Evolutionary conservation across 2,329 filamentous ascomycete genomes (phyloP), one percentile per base, ranked within the genome.

Genomic region (Sclerotinia sclerotiorum): DNA sequence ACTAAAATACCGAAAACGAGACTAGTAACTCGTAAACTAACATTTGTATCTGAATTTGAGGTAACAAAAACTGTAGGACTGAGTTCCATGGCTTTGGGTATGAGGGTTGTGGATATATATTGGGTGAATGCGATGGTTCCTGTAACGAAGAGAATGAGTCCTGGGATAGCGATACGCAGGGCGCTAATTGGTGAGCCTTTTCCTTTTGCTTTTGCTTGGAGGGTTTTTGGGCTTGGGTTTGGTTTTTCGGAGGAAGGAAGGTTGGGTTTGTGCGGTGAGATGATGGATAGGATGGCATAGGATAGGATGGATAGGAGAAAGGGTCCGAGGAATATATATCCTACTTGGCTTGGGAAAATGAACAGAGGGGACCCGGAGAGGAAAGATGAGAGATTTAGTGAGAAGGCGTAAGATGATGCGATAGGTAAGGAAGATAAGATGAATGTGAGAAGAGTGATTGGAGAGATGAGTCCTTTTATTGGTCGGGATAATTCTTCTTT

Each of bases 391-490:
- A 87, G 74, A 0, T 81, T 82, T 29, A 78, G 74, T 0, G 80
- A 72, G 11, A 85, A 68, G 15, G 82, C 82, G 81, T 84, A 85
- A 13, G 87, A 79, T 0, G 80, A 75, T 15, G 80, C 79, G 55
- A 79, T 76, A 0, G 85, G 82, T 0, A 87, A 77, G 32, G 82
- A 74, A 0, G 83, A 80, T 1, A 82, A 76, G 6, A 81, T 68
- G 32, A 82, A 80, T 19, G 85, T 78, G 1, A 87, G 78, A 19
- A 79, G 65, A 0, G 83, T 83, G 0, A 83, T 84, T 1, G 85
- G 85, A 0, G 85, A 82, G 19, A 79, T 71, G 64, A 84, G 76
- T 10, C 84, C 83, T 78, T 77, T 4, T 68, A 71, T 7, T 71
- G 82, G 73, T 2, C 78, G 74, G 0, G 72, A 62, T 2, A 74